Base-by-base conservation (phyloP, 441 rosid species). In the Manihot esculenta region DNA sequence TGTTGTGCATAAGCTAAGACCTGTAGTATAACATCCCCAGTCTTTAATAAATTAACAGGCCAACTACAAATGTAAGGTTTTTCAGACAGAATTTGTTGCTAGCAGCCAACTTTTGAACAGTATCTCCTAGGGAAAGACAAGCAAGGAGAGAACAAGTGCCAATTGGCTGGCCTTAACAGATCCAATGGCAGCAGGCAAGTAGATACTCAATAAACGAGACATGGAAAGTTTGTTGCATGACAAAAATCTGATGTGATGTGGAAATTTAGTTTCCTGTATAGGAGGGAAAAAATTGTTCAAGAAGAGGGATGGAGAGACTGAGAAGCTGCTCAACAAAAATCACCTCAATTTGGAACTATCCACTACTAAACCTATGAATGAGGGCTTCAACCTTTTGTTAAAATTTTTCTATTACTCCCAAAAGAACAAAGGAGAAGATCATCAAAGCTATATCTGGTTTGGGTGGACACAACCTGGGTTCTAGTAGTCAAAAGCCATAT, bases 1-100 rank as follows among this genome's bases (percentile, higher is more conserved):
- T 89, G 97, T 53, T 89, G 98, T 78, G 97, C 97, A 74, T 88
- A 92, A 74, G 89, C 85, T 82, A 88, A 78, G 70, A 88, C 88
- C 97, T 92, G 84, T 48, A 80, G 44, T 53, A 62, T 64, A 71
- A 50, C 53, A 72, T 56, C 49, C 60, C 15, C 9, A 48, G 48
- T 44, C 23, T 70, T 68, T 27, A 11, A 66, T 18, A 60, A 67
- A 50, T 24, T 59, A 48, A 48, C 18, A n/a, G 59, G 15, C 67
- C 55, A 24, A 33, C 27, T n/a, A 71, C 44, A 65, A 67, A 66
- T 20, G 14, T 5, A 10, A 27, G 35, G 47, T 54, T 38, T 67
- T 47, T 51, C 23, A 24, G 44, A 27, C 47, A 26, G 27, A 69
- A 18, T 49, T 78, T 64, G 48, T 10, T 44, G 59, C 49, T 30